Evolutionary conservation across 306 rosid genomes (phyloP).

Genomic region (Prosopis cineraria): DNA sequence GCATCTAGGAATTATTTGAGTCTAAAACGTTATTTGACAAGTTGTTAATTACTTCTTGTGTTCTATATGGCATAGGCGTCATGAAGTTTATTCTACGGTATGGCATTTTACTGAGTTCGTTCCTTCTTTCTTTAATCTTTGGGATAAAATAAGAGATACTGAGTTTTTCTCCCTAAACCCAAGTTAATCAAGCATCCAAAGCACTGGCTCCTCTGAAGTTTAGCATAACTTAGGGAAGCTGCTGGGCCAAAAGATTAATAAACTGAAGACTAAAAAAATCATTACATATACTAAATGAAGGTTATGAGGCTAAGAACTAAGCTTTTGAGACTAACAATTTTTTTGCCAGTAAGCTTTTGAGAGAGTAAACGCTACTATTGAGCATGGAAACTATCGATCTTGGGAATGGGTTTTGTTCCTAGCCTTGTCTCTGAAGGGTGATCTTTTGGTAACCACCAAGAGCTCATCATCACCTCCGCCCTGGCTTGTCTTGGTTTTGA

Average conservation of each 20-base stretch:
- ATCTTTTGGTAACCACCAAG: not conserved
- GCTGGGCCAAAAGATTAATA: not conserved
- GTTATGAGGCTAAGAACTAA: not conserved
- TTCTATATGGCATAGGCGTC: not conserved
- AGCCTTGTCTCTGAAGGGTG: not conserved
- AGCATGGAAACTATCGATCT: not conserved
- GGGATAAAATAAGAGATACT: not conserved
- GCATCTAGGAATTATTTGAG: slow-evolving; percentile 37
- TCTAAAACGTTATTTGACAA: slow-evolving; percentile 28
- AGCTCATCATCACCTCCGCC: not conserved
- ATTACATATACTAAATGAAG: not conserved
- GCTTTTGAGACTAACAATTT: not conserved
- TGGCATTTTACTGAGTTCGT: not conserved
- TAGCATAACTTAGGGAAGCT: not conserved
- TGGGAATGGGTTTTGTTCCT: not conserved
- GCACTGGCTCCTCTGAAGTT: not conserved
- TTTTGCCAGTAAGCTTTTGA: not conserved
- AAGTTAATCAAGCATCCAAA: not conserved
- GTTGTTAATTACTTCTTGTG: not conserved
- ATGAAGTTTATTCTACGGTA: slow-evolving; percentile 27
- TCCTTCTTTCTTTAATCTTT: not conserved
- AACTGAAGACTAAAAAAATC: not conserved
- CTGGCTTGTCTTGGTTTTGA: not conserved
- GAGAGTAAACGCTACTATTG: not conserved
- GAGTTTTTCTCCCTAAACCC: not conserved